These are phyloP conservation scores for Ilyonectria destructans DNA, from an alignment of 2,329 filamentous ascomycete species.

Conservation along the genomic window DNA sequence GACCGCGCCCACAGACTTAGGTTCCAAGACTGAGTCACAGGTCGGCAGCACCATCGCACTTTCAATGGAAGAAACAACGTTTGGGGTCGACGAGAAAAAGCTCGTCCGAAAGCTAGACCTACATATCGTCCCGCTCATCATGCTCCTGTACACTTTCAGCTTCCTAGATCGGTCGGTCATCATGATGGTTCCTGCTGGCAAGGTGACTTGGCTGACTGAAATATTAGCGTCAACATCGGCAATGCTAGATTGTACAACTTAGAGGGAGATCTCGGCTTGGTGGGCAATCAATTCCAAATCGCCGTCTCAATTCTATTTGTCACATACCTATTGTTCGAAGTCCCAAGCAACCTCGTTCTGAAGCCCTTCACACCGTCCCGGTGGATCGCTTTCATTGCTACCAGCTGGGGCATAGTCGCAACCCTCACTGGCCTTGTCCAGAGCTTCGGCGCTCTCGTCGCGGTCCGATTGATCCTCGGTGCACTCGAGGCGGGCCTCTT, in stretches of 20 bases:
- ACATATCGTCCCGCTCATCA: slow-evolving; percentile 74
- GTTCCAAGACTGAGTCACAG: too few species aligned
- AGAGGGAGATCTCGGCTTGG: slow-evolving; percentile 73
- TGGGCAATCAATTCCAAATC: slow-evolving; percentile 71
- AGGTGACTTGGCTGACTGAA: too few species aligned
- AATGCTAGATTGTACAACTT: slow-evolving; percentile 77
- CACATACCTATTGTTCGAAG: slow-evolving; percentile 59
- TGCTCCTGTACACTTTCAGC: slow-evolving; percentile 70
- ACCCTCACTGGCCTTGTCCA: slow-evolving; percentile 65
- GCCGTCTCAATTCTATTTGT: slow-evolving; percentile 54
- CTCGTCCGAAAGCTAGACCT: slow-evolving; percentile 75
- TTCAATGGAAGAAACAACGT: slow-evolving; percentile 6
- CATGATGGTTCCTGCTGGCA: too few species aligned
- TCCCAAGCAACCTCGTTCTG: slow-evolving; percentile 61
- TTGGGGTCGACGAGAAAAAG: slow-evolving; percentile 41
- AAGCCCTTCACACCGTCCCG: slow-evolving; percentile 57
- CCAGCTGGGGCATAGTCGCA: slow-evolving; percentile 62
- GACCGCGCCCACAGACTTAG: too few species aligned
- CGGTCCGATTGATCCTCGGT: slow-evolving; percentile 62
- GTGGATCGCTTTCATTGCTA: slow-evolving; percentile 46
- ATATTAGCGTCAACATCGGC: neutral
- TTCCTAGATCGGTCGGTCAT: slow-evolving; percentile 38
- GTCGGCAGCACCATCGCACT: too few species aligned
- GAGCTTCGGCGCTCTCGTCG: slow-evolving; percentile 52
- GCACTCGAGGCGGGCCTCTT: slow-evolving; percentile 64